Percentiles rank a stretch among this genome's conserved stretches.
Conservation (phyloP, 2,329 filamentous ascomycete species). For the Pseudopithomyces chartarum region DNA sequence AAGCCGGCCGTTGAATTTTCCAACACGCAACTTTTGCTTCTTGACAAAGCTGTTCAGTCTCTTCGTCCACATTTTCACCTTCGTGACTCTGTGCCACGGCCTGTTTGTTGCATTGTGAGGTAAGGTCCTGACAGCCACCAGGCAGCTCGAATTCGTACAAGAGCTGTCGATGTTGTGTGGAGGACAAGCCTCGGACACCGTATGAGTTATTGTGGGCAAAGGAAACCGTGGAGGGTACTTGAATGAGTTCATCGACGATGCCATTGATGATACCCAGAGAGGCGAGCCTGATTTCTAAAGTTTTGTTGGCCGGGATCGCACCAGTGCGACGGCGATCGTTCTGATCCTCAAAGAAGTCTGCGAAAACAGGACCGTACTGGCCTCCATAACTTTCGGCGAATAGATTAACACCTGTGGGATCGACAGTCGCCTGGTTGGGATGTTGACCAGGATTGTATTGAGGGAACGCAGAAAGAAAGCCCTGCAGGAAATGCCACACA, state of each 20-base stretch:
- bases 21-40: slow-evolving; percentile 27
- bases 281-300: slow-evolving; percentile 63
- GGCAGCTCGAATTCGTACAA: slow-evolving; percentile 53
- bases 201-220: slow-evolving; percentile 71
- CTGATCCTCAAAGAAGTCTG: slow-evolving; percentile 62
- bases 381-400: slow-evolving; percentile 75
- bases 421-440: slow-evolving; percentile 39
- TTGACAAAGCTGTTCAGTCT: slow-evolving; percentile 38
- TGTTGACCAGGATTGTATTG: slow-evolving; percentile 59
- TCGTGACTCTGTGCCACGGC: slow-evolving; percentile 38
- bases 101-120: slow-evolving; percentile 40
- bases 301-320: slow-evolving; percentile 54
- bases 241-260: slow-evolving; percentile 67
- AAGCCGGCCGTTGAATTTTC: neutral
- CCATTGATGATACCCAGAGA: slow-evolving; percentile 75
- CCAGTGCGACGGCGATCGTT: slow-evolving; percentile 63
- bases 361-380: slow-evolving; percentile 70
- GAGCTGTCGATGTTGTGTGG: slow-evolving; percentile 55
- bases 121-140: slow-evolving; percentile 58
- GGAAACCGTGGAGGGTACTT: slow-evolving; percentile 61
- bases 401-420: slow-evolving; percentile 64
- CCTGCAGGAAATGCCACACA: slow-evolving; percentile 69
- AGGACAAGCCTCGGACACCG: slow-evolving; percentile 61
- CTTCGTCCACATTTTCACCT: slow-evolving; percentile 36
- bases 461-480: slow-evolving; percentile 63